Conservation (phyloP, 176 grass and related monocot species). For the Avena insularis region DNA sequence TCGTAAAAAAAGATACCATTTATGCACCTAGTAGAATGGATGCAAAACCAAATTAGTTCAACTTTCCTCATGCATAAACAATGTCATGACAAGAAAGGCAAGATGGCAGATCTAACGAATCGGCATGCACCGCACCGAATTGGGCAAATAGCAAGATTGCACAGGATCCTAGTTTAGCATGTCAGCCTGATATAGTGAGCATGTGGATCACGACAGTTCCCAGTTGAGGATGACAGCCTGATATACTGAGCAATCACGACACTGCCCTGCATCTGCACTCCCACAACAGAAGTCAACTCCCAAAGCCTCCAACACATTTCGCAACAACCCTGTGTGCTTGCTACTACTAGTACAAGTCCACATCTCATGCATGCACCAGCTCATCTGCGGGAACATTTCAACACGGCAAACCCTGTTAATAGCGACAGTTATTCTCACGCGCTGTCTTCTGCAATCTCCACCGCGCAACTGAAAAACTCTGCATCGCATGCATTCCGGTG, state of each 20-base stretch:
- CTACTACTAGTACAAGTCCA: neutral
- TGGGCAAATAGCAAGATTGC: neutral
- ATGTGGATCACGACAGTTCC: neutral
- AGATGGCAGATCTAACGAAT: neutral
- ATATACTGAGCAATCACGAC: neutral
- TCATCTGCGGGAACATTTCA: neutral
- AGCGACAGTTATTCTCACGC: slow-evolving; percentile 32
- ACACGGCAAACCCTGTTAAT: slow-evolving; percentile 23
- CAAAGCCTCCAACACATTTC: neutral
- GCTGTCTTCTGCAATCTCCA: neutral
- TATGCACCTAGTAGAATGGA: neutral
- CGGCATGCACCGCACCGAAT: neutral
- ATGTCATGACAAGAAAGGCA: neutral
- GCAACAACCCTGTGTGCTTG: neutral
- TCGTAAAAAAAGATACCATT: neutral
- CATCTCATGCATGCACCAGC: slow-evolving; percentile 11
- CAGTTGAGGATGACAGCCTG: neutral
- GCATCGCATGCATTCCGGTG: slow-evolving; percentile 32
- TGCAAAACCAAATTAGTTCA: neutral
- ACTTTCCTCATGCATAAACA: slow-evolving; percentile 31
- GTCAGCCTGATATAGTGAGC: neutral
- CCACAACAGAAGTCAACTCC: neutral
- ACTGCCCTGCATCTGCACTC: neutral
- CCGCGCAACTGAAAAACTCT: slow-evolving; percentile 7
- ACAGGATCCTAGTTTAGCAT: neutral